These are phyloP conservation scores for Ailanthus altissimus DNA, from an alignment of 345 rosid species.

Conservation along the genomic window DNA sequence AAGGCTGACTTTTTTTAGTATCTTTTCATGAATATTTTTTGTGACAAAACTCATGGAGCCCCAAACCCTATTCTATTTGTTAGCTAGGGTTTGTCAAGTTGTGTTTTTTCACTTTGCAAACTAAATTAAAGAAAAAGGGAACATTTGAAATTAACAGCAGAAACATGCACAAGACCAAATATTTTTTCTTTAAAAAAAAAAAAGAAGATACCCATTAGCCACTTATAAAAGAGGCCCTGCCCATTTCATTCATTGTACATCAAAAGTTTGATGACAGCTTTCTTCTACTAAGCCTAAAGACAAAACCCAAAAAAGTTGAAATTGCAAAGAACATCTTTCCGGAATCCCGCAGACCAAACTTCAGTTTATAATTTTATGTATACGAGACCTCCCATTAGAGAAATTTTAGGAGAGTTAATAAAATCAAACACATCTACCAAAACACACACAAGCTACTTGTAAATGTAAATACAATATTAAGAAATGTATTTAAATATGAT, in stretches of 20 bases:
- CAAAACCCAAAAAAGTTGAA: not conserved
- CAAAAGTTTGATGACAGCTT: not conserved
- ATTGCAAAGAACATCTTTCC: conserved; percentile 1
- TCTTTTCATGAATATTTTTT: no score
- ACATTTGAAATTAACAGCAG: not conserved
- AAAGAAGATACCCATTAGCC: no score
- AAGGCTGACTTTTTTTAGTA: not conserved
- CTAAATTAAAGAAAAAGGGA: not conserved
- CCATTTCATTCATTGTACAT: not conserved
- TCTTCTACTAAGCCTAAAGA: not conserved
- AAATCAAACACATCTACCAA: no score
- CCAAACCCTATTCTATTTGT: conserved; percentile 34
- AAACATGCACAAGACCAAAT: conserved; percentile 22
- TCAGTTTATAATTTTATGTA: no score
- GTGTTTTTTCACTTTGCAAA: not conserved
- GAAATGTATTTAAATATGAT: no score
- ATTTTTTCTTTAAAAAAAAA: no score
- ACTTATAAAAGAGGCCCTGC: not conserved
- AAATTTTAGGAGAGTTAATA: no score
- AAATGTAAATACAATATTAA: no score
- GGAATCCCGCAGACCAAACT: not conserved
- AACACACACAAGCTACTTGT: no score
- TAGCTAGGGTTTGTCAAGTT: conserved; percentile 6
- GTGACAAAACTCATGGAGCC: conserved; percentile 42
- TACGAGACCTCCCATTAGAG: no score